Conservation (phyloP, 208 protist species). For the Wallacemonas collosoma region DNA sequence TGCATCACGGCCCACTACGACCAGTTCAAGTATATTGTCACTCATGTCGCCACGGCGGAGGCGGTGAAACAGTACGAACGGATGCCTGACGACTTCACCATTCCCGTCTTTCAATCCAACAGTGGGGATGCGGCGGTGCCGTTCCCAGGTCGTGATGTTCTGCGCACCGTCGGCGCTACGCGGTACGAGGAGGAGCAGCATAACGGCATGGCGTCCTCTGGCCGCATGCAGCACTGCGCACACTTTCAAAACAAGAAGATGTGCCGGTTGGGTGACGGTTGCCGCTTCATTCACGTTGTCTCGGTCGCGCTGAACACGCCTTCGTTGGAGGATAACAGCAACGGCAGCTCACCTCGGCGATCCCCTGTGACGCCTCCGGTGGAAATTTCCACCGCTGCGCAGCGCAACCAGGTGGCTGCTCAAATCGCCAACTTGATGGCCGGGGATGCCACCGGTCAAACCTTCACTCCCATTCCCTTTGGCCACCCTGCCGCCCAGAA, state of each 20-base stretch:
- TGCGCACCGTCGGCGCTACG: conserved; percentile 64
- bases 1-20: conserved; percentile 47
- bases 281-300: conserved; percentile 81
- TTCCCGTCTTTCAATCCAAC: conserved; percentile 81
- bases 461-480: neutral
- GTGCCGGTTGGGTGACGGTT: conserved; percentile 77
- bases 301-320: conserved; percentile 37
- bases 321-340: neutral
- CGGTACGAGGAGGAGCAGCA: conserved; percentile 66
- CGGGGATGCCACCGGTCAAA: neutral
- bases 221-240: conserved; percentile 86
- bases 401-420: neutral
- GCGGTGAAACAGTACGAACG: conserved; percentile 54
- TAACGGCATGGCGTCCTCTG: conserved; percentile 33
- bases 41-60: conserved; percentile 58
- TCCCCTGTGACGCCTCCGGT: conserved; percentile 4
- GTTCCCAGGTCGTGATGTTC: conserved; percentile 60
- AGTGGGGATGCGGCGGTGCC: conserved; percentile 42
- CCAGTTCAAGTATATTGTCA: conserved; percentile 48
- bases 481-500: neutral
- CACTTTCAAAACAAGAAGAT: conserved; percentile 82
- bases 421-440: neutral
- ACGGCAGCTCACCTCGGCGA: conserved; percentile 19
- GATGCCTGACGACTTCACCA: conserved; percentile 48
- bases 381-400: neutral